These are phyloP conservation scores for Candida xiaguanensis DNA, from an alignment of 805 yeast genomes.

Conservation along the genomic window DNA sequence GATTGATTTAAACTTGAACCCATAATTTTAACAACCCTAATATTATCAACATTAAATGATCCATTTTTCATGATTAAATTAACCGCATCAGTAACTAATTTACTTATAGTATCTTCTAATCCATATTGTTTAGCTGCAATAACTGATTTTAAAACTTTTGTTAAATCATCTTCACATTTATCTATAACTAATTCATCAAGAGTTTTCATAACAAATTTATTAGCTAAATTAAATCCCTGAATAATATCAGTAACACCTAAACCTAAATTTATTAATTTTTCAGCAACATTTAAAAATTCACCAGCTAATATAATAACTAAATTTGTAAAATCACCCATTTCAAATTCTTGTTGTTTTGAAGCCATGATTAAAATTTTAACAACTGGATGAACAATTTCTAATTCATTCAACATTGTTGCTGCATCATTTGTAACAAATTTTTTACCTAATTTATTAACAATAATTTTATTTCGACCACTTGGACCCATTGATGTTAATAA, in stretches of 20 bases:
- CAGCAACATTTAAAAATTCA: constrained; percentile 82
- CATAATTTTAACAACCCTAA: constrained; percentile 95
- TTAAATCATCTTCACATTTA: constrained; percentile 49
- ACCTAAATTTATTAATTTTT: constrained; percentile 79
- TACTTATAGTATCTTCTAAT: constrained; percentile 70
- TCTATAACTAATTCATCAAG: constrained; percentile 65
- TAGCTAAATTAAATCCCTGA: constrained; percentile 91
- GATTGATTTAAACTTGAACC: constrained; percentile 76
- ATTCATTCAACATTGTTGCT: constrained; percentile 92
- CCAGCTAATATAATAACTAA: constrained; percentile 91
- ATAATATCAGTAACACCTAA: constrained; percentile 88
- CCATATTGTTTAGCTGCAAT: constrained; percentile 94
- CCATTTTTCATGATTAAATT: constrained; percentile 55
- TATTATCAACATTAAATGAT: constrained; percentile 83
- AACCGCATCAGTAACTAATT: constrained; percentile 82
- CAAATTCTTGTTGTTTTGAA: constrained; percentile 92
- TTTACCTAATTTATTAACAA: constrained; percentile 82
- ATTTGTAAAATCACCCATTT: constrained; percentile 96
- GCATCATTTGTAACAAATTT: constrained; percentile 93
- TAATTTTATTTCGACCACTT: constrained; percentile 93
- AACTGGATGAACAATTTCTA: constrained; percentile 95
- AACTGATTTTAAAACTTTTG: constrained; percentile 79
- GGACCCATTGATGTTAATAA: constrained; percentile 96
- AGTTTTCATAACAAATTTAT: constrained; percentile 63
- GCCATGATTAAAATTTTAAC: constrained; percentile 96